Conservation (phyloP, 305 asterid genomes). For the Plantago coronopus region DNA sequence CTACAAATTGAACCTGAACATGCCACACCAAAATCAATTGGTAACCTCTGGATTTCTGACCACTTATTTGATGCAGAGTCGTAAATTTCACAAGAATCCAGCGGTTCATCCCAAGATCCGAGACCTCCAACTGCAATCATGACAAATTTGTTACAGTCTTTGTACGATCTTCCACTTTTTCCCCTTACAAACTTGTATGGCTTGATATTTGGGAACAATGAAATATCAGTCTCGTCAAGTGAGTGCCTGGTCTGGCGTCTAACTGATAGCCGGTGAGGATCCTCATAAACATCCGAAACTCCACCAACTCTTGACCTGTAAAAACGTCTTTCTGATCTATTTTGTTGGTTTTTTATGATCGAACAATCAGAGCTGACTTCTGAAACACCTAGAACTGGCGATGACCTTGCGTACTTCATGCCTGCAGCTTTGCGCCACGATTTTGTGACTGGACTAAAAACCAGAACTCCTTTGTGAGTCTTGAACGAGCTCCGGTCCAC, state of each 20-base stretch:
- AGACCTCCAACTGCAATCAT: slow-evolving; percentile 87
- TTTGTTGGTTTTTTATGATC: slow-evolving; percentile 51
- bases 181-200: slow-evolving; percentile 38
- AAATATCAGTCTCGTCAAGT: slow-evolving; percentile 56
- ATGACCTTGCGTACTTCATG: slow-evolving; percentile 77
- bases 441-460: slow-evolving; percentile 63
- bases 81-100: slow-evolving; percentile 75
- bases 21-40: slow-evolving; percentile 72
- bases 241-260: slow-evolving; percentile 64
- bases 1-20: slow-evolving; percentile 75
- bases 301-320: slow-evolving; percentile 64
- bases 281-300: slow-evolving; percentile 80
- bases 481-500: slow-evolving; percentile 79
- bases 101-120: slow-evolving; percentile 85
- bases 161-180: slow-evolving; percentile 35
- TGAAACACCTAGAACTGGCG: slow-evolving; percentile 66
- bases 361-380: slow-evolving; percentile 59
- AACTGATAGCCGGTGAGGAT: slow-evolving; percentile 86
- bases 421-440: slow-evolving; percentile 79
- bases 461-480: slow-evolving; percentile 79
- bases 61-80: slow-evolving; percentile 77
- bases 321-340: slow-evolving; percentile 48
- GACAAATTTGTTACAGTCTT: slow-evolving; percentile 43
- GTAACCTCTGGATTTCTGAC: slow-evolving; percentile 80
- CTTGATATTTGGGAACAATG: slow-evolving; percentile 34